Base-by-base conservation (phyloP, 345 rosid species). In the Gossypium turneri region DNA sequence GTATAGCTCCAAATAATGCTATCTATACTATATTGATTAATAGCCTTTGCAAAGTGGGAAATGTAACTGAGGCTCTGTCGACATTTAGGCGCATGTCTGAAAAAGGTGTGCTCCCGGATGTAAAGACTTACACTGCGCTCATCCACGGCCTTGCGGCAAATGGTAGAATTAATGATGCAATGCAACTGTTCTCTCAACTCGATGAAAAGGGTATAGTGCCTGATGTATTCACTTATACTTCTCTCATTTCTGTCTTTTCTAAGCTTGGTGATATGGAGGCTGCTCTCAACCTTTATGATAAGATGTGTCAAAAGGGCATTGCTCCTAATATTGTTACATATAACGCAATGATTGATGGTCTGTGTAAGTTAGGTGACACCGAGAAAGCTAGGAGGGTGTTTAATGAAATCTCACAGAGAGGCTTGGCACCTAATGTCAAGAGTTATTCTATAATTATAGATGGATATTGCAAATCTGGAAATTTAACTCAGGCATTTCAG, bases 381-480 rank as follows among this genome's bases (percentile, higher is more conserved):
- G 82, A 72, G 80, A 86, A 78, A 85, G 96, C 90, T 72, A 84
- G 81, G 79, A 86, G 79, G 67, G 29, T 87, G 73, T 81, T 93
- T 73, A 82, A 89, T 78, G 91, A 75, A 86, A 87, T 91, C 79
- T 75, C 88, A 67, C 82, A 61, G 47, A 88, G 77, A 77, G 90
- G 88, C 76, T 79, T 90, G 77, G 76, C 74, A 34, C 88, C 81
- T 12, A 88, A 81, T 60, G 74, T 48, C 45, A 88, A 88, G 77
- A 92, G 93, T 20, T 92, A 94, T 80, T 76, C 87, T 66, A 89
- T 84, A 38, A 81, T 90, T 51, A 94, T 93, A 19, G 90, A 88
- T 81, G 94, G 91, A 72, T 88, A 84, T 74, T 88, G 94, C 89
- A 93, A 91, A 85, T 74, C 77, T 47, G 89, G 91, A 74, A 85